Base-by-base conservation (phyloP, 768 basidiomycete genomes). In the Auriscalpium orientale region DNA sequence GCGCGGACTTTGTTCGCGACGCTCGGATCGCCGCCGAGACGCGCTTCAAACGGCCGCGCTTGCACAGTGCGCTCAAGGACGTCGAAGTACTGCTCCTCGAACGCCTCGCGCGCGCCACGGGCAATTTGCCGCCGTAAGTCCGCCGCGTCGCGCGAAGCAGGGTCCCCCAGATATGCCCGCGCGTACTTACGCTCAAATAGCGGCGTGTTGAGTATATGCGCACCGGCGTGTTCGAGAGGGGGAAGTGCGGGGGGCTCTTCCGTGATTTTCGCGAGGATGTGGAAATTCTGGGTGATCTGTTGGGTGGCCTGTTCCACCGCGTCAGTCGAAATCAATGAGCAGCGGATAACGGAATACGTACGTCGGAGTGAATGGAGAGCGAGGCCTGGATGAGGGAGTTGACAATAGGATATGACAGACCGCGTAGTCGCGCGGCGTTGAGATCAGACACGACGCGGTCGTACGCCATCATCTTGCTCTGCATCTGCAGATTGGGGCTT, bases 401-500 rank as follows among this genome's bases (percentile, higher is more conserved):
- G 8, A 92, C 72, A 57, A 93, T 77, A 7, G 90, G 89, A 68
- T 79, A 92, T 2, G 85, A 90, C 6, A 77, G 83, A 16, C 82
- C 86, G 3, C 84, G 80, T 16, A 86, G 72, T 45, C 93, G 76
- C 1, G 89, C 81, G 40, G 76, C 70, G 72, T 97, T 94, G 51
- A 98, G 74, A 21, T 90, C 83, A 8, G 80, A 75, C 45, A 98
- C 75, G 35, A 89, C 85, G 49, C 83, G 82, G 74, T 95, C 90
- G 68, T 98, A 99, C 12, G 84, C 85, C 88, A 98, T 91, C 94
- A 98, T 94, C 71, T 90, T 91, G 70, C 80, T 84, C 69, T 95
- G 93, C 86, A 89, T 89, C 66, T 91, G 88, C 43, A 89, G 68
- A 13, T 78, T 82, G 20, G 85, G 71, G 57, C 77, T 82, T 1